A percentile compares a stretch with the other conserved stretches of the same genome.
phyloP scores from a whole-genome alignment of 164 flowering plant genomes.

The Dillenia turbinata region DNA sequence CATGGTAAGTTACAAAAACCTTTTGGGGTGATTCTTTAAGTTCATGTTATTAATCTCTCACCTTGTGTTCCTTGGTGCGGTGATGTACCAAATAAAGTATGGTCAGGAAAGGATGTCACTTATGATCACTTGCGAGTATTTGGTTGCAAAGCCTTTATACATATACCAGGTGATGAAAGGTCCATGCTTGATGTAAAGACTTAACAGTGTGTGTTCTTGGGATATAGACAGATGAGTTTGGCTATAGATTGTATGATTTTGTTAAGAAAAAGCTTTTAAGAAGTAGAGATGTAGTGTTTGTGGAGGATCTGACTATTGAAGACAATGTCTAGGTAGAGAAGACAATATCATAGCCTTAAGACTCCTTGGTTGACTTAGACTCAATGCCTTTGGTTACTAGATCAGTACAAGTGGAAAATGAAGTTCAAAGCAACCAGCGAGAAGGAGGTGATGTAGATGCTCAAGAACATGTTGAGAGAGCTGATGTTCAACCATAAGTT shows the following conservation, averaged over 20 bases:
- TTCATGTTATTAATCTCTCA: neutral
- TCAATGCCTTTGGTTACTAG: too few relatives aligned
- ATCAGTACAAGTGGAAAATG: too few relatives aligned
- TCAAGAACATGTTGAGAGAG: too few relatives aligned
- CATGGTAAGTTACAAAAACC: neutral
- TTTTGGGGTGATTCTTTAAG: neutral
- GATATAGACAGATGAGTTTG: neutral
- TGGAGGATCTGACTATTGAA: neutral
- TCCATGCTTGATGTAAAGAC: neutral
- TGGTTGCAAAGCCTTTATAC: neutral
- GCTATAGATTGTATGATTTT: neutral
- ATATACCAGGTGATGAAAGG: neutral
- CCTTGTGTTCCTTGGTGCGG: neutral
- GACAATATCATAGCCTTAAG: neutral
- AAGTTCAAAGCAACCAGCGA: too few relatives aligned
- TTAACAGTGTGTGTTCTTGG: neutral
- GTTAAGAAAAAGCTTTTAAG: neutral
- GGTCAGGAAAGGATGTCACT: neutral
- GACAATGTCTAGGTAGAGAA: neutral
- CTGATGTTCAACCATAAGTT: too few relatives aligned
- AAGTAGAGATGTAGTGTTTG: neutral
- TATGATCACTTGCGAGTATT: neutral
- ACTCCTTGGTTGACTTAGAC: neutral
- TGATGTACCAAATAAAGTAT: neutral
- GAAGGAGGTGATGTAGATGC: too few relatives aligned